Evolutionary conservation across 192 early-diverging fungal genomes (phyloP).

Genomic region (Coemansia biformis): DNA sequence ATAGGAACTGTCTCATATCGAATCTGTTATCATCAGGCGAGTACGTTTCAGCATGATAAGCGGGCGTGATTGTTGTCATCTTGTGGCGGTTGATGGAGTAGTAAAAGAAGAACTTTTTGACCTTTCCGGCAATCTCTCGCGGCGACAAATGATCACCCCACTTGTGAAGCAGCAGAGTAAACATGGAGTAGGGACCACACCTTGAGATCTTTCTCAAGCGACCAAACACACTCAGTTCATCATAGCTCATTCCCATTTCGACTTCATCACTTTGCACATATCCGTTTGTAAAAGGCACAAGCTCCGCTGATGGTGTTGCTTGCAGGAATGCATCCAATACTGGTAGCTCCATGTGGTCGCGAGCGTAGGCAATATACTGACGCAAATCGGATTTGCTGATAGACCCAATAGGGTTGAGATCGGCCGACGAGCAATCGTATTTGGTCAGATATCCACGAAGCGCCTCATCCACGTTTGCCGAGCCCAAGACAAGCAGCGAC

Average conservation of each 20-base stretch:
- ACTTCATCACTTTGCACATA: slow-evolving; percentile 89
- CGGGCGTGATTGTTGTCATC: slow-evolving; percentile 93
- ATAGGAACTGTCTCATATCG: slow-evolving; percentile 93
- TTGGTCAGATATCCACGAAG: slow-evolving; percentile 97
- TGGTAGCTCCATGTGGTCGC: slow-evolving; percentile 59
- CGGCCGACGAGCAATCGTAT: slow-evolving; percentile 96
- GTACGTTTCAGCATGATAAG: slow-evolving; percentile 92
- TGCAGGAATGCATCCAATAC: slow-evolving; percentile 72
- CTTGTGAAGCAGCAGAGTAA: slow-evolving; percentile 73
- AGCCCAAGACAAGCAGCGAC: slow-evolving; percentile 85
- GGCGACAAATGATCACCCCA: slow-evolving; percentile 54
- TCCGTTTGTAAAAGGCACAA: slow-evolving; percentile 80
- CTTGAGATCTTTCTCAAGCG: slow-evolving; percentile 78
- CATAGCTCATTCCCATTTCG: slow-evolving; percentile 99
- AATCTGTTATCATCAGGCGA: slow-evolving; percentile 97
- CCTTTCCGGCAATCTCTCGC: slow-evolving; percentile 76
- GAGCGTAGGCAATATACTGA: slow-evolving; percentile 71
- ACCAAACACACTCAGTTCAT: slow-evolving; percentile 87
- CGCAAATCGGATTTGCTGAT: slow-evolving; percentile 86
- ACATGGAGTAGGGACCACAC: slow-evolving; percentile 95
- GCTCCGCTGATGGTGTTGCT: slow-evolving; percentile 89
- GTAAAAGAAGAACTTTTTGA: slow-evolving; percentile 94
- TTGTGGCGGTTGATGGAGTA: slow-evolving; percentile 99
- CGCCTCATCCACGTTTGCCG: slow-evolving; percentile 97
- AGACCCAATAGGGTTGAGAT: slow-evolving; percentile 95